A percentile compares a stretch with the other conserved stretches of the same genome.
Conservation (phyloP, 306 rosid genomes). For the Cucurbita maxima region DNA sequence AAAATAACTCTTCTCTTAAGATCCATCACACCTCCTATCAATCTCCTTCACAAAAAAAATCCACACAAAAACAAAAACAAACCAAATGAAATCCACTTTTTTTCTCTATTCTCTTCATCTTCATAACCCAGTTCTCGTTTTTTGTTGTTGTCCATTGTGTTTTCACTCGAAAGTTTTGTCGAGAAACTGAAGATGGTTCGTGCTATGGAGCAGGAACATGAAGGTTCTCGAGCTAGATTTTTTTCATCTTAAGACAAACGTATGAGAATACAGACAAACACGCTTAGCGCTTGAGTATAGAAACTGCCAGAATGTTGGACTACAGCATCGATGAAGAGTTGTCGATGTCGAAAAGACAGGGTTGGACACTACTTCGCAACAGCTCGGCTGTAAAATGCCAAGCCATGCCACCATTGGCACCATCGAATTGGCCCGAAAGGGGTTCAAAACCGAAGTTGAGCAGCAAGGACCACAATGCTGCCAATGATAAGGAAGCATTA, state of each 20-base stretch:
- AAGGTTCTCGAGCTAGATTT: conserved; percentile 13
- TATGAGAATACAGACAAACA: conserved; percentile 30
- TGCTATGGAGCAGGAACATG: conserved; percentile 20
- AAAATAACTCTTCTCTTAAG: conserved; percentile 19
- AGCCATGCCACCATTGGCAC: background rate
- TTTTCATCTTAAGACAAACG: conserved; percentile 17
- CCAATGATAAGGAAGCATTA: conserved; percentile 35
- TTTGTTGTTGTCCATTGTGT: background rate
- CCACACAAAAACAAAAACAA: background rate
- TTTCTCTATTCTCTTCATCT: background rate
- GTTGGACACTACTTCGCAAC: conserved; percentile 18
- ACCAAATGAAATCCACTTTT: conserved; percentile 3
- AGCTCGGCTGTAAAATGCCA: conserved; percentile 2
- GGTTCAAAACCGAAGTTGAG: conserved; percentile 13
- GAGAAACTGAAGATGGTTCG: conserved; percentile 17
- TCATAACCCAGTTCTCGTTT: background rate
- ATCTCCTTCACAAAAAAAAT: conserved; percentile 13
- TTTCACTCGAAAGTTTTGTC: conserved; percentile 7
- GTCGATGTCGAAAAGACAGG: conserved; percentile 20
- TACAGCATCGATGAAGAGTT: conserved; percentile 17
- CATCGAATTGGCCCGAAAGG: background rate
- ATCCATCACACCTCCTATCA: conserved; percentile 27
- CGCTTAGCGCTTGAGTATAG: conserved; percentile 65
- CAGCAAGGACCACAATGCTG: conserved; percentile 23
- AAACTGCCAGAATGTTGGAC: conserved; percentile 22